A percentile compares a stretch with the other conserved stretches of the same genome.
Conservation (phyloP, 805 yeast genomes). For the Wickerhamomyces rabaulensis region DNA sequence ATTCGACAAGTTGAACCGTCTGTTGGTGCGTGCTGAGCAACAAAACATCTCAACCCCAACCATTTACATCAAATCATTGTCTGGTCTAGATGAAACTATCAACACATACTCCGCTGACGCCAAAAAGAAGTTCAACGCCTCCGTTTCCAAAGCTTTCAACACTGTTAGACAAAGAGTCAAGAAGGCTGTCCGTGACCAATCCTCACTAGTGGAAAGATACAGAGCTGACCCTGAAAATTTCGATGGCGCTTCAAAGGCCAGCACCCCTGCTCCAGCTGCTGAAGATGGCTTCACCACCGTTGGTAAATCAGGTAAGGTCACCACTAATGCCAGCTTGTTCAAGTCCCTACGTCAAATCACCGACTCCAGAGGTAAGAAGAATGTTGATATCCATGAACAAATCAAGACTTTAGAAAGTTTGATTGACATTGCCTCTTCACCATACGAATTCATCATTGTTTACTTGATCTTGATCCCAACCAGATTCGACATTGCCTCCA, state of each 20-base stretch:
- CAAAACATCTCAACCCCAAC: conserved; percentile 73
- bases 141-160: conserved; percentile 81
- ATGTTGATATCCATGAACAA: conserved; percentile 79
- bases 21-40: conserved; percentile 64
- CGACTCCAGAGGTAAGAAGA: conserved; percentile 94
- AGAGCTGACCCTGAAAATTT: conserved; percentile 71
- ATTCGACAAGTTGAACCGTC: conserved; percentile 72
- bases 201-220: conserved; percentile 50
- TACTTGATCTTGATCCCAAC: conserved; percentile 80
- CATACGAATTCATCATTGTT: conserved; percentile 75
- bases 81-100: conserved; percentile 67
- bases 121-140: conserved; percentile 73
- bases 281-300: conserved; percentile 28
- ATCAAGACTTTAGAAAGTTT: conserved; percentile 63
- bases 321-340: conserved; percentile 43
- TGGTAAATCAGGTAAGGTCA: conserved; percentile 26
- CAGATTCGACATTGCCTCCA: conserved; percentile 75
- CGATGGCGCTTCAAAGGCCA: conserved; percentile 31
- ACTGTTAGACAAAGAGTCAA: conserved; percentile 83
- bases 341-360: conserved; percentile 65
- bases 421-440: conserved; percentile 39
- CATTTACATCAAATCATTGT: conserved; percentile 61
- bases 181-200: conserved; percentile 70
- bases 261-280: conserved; percentile 24
- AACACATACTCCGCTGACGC: conserved; percentile 42